A percentile compares a stretch with the other conserved stretches of the same genome.
Conservation (phyloP, 2,329 filamentous ascomycete species). For the Penicillium hordei region DNA sequence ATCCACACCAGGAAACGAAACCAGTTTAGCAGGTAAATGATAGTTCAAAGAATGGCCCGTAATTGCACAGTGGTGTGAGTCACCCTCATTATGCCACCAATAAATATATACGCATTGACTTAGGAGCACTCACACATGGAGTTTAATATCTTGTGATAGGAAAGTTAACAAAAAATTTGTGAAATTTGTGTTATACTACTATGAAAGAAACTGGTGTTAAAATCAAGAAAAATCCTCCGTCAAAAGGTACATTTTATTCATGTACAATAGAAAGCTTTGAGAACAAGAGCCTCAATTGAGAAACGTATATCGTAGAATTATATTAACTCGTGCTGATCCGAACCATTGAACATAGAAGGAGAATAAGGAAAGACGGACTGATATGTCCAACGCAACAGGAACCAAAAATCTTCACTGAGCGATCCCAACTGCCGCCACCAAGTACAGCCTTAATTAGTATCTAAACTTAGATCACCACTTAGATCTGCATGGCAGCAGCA, state of each 20-base stretch:
- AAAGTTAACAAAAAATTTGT: no score
- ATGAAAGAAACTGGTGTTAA: no score
- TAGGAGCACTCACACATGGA: no score
- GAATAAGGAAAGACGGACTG: neutral
- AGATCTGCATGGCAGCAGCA: slow-evolving; percentile 27
- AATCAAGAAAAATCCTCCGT: no score
- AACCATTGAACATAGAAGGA: slow-evolving; percentile 4
- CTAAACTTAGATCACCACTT: slow-evolving; percentile 1
- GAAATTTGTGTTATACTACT: no score
- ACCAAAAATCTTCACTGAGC: neutral
- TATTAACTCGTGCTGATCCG: neutral
- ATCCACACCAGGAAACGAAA: no score
- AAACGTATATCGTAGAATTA: slow-evolving; percentile 11
- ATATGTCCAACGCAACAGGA: slow-evolving; percentile 8
- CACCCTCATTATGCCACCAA: no score
- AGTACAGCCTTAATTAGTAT: neutral
- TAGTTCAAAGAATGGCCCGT: no score
- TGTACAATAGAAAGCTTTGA: neutral
- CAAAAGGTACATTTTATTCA: neutral
- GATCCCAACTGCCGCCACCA: neutral
- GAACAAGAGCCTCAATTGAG: neutral
- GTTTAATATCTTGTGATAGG: no score
- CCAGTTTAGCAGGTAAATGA: no score
- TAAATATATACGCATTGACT: no score
- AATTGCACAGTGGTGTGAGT: no score